Conservation (phyloP, 805 yeast genomes). For the Zygotorulaspora chibaensis region DNA sequence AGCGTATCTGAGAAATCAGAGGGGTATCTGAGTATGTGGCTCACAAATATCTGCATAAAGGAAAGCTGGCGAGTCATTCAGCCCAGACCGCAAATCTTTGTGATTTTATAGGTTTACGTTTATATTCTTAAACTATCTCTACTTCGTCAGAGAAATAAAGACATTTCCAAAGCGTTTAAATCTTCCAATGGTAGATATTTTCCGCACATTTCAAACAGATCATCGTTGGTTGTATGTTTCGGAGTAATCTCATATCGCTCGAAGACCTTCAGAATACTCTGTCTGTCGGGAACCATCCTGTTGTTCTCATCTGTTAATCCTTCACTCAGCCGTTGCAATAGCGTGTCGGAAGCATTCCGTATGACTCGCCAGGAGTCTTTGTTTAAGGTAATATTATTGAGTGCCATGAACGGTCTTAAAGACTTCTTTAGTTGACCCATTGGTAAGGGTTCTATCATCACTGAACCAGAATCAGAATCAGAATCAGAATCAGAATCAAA, state of each 20-base stretch:
- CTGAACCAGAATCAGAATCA: conserved; percentile 5
- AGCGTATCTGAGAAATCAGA: conserved; percentile 7
- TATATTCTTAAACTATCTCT: neutral
- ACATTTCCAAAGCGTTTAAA: conserved; percentile 23
- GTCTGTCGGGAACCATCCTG: conserved; percentile 13
- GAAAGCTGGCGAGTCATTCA: neutral
- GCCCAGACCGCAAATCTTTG: neutral
- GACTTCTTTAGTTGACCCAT: conserved; percentile 7
- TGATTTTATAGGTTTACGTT: neutral
- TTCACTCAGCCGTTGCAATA: conserved; percentile 8
- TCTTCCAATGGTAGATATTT: conserved; percentile 27
- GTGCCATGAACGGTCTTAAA: conserved; percentile 4
- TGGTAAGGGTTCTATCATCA: conserved; percentile 7
- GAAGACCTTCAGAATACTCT: conserved; percentile 15
- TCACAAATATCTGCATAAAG: neutral
- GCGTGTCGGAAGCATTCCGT: conserved; percentile 10
- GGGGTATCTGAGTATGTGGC: neutral
- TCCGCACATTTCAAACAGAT: conserved; percentile 26
- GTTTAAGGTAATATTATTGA: conserved; percentile 8
- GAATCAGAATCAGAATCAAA: neutral
- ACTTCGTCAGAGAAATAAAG: conserved; percentile 12
- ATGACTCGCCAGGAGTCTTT: conserved; percentile 16
- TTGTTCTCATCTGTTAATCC: conserved; percentile 10
- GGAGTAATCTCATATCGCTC: conserved; percentile 15
- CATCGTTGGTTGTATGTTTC: conserved; percentile 15